These are phyloP conservation scores for Wickerhamomyces alni DNA, from an alignment of 805 yeast genomes.

Conservation along the genomic window DNA sequence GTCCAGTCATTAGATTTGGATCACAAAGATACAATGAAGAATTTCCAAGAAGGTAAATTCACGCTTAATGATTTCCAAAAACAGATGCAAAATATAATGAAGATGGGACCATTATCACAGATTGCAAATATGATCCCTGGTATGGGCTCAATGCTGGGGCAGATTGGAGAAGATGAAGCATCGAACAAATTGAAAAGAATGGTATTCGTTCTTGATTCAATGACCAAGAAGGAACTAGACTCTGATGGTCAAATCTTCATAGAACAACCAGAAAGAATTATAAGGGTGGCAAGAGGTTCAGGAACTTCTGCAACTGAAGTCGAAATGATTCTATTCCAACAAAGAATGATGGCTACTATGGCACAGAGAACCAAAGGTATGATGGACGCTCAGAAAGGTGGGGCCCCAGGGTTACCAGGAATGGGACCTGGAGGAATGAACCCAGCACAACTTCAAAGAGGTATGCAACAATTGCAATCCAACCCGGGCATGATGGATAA, in stretches of 20 bases:
- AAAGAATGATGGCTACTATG: conserved; percentile 90
- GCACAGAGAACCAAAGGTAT: conserved; percentile 61
- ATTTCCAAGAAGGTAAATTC: conserved; percentile 91
- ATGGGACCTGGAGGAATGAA: conserved; percentile 42
- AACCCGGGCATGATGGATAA: conserved; percentile 73
- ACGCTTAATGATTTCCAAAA: conserved; percentile 87
- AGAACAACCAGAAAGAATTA: conserved; percentile 77
- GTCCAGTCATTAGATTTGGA: conserved; percentile 83
- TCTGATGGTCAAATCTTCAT: conserved; percentile 80
- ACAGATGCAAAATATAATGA: conserved; percentile 90
- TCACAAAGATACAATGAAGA: conserved; percentile 86
- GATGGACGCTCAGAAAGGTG: conserved; percentile 39
- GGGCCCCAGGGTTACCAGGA: conserved; percentile 22
- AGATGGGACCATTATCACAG: conserved; percentile 94
- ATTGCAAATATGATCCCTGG: conserved; percentile 95
- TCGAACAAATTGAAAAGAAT: conserved; percentile 76
- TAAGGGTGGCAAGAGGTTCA: conserved; percentile 90
- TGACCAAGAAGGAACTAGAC: conserved; percentile 89
- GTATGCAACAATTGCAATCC: conserved; percentile 58
- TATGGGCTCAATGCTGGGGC: conserved; percentile 79
- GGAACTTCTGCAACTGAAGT: conserved; percentile 92
- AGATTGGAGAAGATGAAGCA: conserved; percentile 89
- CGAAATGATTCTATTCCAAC: conserved; percentile 87
- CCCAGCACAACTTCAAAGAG: conserved; percentile 36
- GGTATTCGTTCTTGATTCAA: conserved; percentile 91